Percentiles rank a stretch among this genome's conserved stretches.
Evolutionary conservation across 2,329 filamentous ascomycete genomes (phyloP).

Genomic region (Paraphoma sp.): DNA sequence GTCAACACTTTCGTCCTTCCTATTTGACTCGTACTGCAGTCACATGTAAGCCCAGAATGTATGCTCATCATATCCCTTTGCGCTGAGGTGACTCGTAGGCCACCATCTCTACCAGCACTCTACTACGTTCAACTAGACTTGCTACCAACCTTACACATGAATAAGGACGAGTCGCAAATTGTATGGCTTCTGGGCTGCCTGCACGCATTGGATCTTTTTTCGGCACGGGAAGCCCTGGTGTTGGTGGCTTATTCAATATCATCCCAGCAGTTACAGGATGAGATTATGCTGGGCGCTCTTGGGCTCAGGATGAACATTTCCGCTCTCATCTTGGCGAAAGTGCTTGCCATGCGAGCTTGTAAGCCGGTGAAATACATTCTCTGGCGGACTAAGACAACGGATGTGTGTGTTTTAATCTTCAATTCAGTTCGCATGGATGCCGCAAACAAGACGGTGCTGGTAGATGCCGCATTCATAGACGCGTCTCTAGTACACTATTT

Average conservation of each 20-base stretch:
- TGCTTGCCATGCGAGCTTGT: constrained; percentile 2
- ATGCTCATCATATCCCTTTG: neutral
- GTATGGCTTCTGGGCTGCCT: too few species aligned
- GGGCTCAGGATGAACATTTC: too few species aligned
- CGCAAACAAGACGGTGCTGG: neutral
- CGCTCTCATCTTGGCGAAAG: neutral
- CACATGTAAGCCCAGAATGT: neutral
- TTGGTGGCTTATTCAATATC: too few species aligned
- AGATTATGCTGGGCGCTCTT: too few species aligned
- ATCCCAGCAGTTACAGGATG: too few species aligned
- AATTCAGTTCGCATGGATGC: constrained; percentile 27
- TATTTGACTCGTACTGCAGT: constrained; percentile 3
- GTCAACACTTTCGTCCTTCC: constrained; percentile 4
- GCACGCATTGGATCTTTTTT: too few species aligned
- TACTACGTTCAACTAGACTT: too few species aligned
- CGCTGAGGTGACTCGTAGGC: too few species aligned
- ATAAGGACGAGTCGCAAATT: too few species aligned
- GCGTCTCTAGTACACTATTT: constrained; percentile 20
- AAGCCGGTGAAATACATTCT: constrained; percentile 33
- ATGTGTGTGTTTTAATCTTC: neutral
- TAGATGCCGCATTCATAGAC: neutral
- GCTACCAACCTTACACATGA: too few species aligned
- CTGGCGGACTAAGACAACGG: constrained; percentile 12
- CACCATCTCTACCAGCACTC: too few species aligned
- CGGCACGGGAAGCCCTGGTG: too few species aligned